Evolutionary conservation across 306 rosid genomes (phyloP), one percentile per base, ranked within the genome.

Genomic region (Acmispon strigosus): DNA sequence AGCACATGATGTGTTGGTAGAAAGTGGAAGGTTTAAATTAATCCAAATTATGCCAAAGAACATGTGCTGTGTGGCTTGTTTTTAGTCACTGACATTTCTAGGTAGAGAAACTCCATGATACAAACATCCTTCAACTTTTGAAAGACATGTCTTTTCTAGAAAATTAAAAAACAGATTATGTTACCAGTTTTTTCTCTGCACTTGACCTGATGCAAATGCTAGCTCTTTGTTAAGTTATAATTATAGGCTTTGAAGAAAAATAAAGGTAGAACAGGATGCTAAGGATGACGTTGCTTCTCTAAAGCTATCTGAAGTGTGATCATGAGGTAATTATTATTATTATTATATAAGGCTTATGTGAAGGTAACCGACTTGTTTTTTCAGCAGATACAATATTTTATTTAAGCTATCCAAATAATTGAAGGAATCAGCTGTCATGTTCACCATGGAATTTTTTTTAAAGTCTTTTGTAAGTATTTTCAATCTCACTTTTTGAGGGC

Each of bases 401-500:
- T 58, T 58, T 16, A 36, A 71, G 44, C 66, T 12, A 15, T 51
- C 17, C 10, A 13, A 61, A 72, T 79, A 74, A 74, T 32, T 62
- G 42, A 60, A 81, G 66, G 76, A 79, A 76, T 65, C 72, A 22
- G 0, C 6, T 44, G 75, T 64, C 75, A 54, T 59, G n/a, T 69
- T 76, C 91, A 48, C 47, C 59, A 41, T 13, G 14, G 52, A 72
- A 48, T 50, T 77, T 56, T 74, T 70, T 70, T 12, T 43, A 20
- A 34, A 19, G 11, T 14, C 13, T 13, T 50, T 3, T 29, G 15
- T 48, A 8, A 36, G 20, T 69, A 24, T 48, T 70, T 69, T 76
- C 6, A 11, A 16, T 29, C 55, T 24, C 19, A 39, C 52, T 54
- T 77, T 55, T 29, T 65, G 36, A 22, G 24, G 24, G 24, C 24